Percentiles rank a stretch among this genome's conserved stretches.
Evolutionary conservation across 148 eudicot genomes (phyloP).

Genomic region (Arbutus unedo): DNA sequence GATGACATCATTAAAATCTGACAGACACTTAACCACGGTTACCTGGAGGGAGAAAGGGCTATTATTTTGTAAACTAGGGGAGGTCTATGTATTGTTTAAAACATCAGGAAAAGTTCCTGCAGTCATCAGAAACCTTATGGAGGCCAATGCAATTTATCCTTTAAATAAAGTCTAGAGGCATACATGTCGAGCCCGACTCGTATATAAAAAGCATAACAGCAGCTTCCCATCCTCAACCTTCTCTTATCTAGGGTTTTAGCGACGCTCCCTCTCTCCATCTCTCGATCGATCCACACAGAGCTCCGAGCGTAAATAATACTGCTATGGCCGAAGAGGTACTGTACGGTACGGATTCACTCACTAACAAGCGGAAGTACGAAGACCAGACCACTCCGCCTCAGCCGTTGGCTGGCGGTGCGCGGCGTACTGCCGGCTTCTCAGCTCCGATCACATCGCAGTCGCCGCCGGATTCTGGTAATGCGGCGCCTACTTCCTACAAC

Average conservation of each 20-base stretch:
- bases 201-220: background rate
- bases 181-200: background rate
- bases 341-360: slow-evolving; percentile 33
- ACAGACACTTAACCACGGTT: no score
- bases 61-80: no score
- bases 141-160: no score
- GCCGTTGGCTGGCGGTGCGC: slow-evolving; percentile 21
- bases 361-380: slow-evolving; percentile 79
- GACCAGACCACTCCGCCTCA: slow-evolving; percentile 40
- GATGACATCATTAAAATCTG: no score
- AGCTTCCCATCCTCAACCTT: background rate
- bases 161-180: background rate
- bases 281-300: background rate
- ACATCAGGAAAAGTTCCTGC: no score
- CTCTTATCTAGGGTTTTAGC: slow-evolving; percentile 30
- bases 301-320: background rate
- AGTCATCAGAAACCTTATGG: no score
- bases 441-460: slow-evolving; percentile 34
- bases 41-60: no score
- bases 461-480: slow-evolving; percentile 34
- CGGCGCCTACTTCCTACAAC: slow-evolving; percentile 41
- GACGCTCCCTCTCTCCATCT: slow-evolving; percentile 15
- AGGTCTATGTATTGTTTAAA: no score
- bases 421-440: slow-evolving; percentile 76
- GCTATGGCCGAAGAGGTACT: slow-evolving; percentile 75